Evolutionary conservation across 306 rosid genomes (phyloP).

Genomic region (Glycine latifolia): DNA sequence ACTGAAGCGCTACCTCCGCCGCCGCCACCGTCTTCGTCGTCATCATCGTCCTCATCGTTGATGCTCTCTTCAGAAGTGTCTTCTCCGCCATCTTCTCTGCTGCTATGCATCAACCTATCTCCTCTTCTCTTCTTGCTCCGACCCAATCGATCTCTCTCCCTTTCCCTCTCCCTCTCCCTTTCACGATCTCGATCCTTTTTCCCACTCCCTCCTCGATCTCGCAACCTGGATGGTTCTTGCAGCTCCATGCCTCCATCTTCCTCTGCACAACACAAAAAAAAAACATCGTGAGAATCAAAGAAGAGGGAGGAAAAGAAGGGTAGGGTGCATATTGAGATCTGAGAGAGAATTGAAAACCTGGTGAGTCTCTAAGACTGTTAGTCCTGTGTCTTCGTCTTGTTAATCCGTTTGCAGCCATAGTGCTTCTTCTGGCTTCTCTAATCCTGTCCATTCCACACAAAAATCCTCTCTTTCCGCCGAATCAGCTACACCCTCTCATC

Average conservation of each 20-base stretch:
- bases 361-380: slow-evolving; percentile 87
- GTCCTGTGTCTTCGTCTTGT: slow-evolving; percentile 79
- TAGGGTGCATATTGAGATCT: slow-evolving; percentile 60
- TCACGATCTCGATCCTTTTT: slow-evolving; percentile 82
- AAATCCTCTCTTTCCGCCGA: slow-evolving; percentile 23
- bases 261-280: slow-evolving; percentile 53
- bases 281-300: slow-evolving; percentile 31
- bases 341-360: slow-evolving; percentile 66
- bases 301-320: not conserved
- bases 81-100: slow-evolving; percentile 82
- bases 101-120: slow-evolving; percentile 82
- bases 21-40: slow-evolving; percentile 64
- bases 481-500: slow-evolving; percentile 59
- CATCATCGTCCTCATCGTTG: slow-evolving; percentile 84
- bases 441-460: slow-evolving; percentile 79
- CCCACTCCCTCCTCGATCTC: slow-evolving; percentile 87
- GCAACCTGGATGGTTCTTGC: slow-evolving; percentile 79
- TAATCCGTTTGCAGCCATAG: slow-evolving; percentile 81
- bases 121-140: slow-evolving; percentile 84
- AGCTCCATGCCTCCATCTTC: slow-evolving; percentile 87
- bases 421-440: slow-evolving; percentile 75
- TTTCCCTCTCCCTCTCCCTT: slow-evolving; percentile 61
- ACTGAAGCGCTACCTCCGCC: slow-evolving; percentile 62
- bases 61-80: slow-evolving; percentile 92
- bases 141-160: slow-evolving; percentile 83